Evolutionary conservation across 2,329 filamentous ascomycete species (phyloP).

Genomic region (Aspergillus uvarum): DNA sequence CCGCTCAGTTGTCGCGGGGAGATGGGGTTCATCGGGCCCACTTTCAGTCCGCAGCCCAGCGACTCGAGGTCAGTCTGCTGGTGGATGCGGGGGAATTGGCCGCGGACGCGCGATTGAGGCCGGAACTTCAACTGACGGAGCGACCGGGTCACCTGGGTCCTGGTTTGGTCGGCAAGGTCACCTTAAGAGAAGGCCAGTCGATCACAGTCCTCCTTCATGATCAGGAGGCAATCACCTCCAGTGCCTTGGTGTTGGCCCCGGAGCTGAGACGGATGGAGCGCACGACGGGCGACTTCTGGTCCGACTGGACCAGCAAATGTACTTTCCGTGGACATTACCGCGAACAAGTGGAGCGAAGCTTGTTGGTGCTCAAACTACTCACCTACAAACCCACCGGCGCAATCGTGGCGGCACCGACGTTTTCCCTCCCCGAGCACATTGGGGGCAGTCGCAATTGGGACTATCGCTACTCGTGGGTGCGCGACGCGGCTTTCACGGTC

Average conservation of each 20-base stretch:
- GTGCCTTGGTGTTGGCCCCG: constrained; percentile 16
- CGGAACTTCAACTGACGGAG: constrained; percentile 27
- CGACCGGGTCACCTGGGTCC: constrained; percentile 58
- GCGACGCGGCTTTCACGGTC: constrained; percentile 74
- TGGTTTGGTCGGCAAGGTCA: constrained; percentile 61
- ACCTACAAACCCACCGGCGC: constrained; percentile 78
- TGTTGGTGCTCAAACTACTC: constrained; percentile 73
- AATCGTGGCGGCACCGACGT: constrained; percentile 73
- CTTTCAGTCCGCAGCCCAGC: neutral
- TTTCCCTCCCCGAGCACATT: constrained; percentile 73
- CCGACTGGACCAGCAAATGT: constrained; percentile 69
- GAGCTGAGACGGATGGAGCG: constrained; percentile 50
- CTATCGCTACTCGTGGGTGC: constrained; percentile 67
- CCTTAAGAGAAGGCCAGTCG: constrained; percentile 64
- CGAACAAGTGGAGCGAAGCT: constrained; percentile 68
- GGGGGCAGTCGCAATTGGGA: constrained; percentile 60
- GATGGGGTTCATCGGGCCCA: neutral
- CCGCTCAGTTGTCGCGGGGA: constrained; percentile 42
- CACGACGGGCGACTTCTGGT: constrained; percentile 71
- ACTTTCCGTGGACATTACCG: constrained; percentile 71
- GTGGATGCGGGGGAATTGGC: neutral
- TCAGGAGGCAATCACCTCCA: constrained; percentile 57
- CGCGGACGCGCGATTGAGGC: neutral
- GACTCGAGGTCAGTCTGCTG: neutral
- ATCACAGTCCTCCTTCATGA: constrained; percentile 69